Evolutionary conservation across 2,329 filamentous ascomycete species (phyloP), one percentile per base, ranked within the genome.

Genomic region (Paraconiothyrium brasiliense): DNA sequence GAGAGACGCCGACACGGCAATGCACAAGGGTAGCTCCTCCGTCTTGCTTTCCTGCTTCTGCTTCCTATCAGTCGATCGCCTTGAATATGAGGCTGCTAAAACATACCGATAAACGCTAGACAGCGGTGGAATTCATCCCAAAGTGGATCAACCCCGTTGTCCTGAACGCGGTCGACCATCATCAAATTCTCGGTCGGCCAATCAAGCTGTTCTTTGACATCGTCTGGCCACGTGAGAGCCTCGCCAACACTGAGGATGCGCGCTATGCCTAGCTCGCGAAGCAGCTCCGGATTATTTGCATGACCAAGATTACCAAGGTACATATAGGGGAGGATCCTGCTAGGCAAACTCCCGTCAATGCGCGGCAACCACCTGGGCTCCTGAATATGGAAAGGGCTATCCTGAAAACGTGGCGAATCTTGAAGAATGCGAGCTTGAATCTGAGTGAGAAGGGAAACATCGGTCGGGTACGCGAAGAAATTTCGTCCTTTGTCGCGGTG

Each of bases 181-280:
- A 95, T 88, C 20, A 97, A 81, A 67, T 96, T 95, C 39, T 94
- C 90, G 11, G 81, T 71, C 0, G 91, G 92, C 92, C 93, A 97
- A 51, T 83, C 81, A 39, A 91, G 87, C 35, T 72, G 64, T 32
- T 70, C 67, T 64, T 74, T 80, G 61, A 92, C 87, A 4, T 88
- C 87, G 27, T 91, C 87, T 3, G 85, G 84, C 95, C 95, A 98
- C 67, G 87, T 88, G 1, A 95, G 87, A 2, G 89, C 89, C 81
- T 99, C 95, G 2, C 95, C 95, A 34, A 99, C 93, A 70, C 94
- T 97, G 32, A 99, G 83, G 47, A 99, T 89, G 71, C 96, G 92
- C 14, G 85, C 86, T 62, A 99, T 97, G 0, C 94, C 94, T 61
- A 99, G 81, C 48, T 90, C 87, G 64, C 84, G 85, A 35, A 99